Percentiles rank a stretch among this genome's conserved stretches.
Conservation (phyloP, 306 rosid genomes). For the Quercus bicolor region DNA sequence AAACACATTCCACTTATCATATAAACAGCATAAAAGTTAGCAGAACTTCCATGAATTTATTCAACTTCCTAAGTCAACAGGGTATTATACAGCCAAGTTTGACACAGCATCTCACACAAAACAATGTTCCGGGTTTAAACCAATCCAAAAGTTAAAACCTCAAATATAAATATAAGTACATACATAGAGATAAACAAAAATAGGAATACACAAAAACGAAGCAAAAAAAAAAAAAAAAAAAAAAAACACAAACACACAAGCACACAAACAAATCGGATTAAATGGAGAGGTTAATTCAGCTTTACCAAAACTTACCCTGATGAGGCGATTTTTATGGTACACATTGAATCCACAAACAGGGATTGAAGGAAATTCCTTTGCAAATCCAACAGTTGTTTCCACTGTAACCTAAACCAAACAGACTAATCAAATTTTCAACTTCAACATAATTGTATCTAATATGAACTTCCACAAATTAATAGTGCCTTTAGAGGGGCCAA, state of each 20-base stretch:
- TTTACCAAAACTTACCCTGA: constrained; percentile 58
- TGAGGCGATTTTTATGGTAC: constrained; percentile 92
- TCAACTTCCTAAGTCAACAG: neutral
- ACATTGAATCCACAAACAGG: constrained; percentile 74
- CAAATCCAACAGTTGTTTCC: constrained; percentile 67
- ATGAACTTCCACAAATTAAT: neutral
- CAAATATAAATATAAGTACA: neutral
- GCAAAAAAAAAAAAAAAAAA: constrained; percentile 7
- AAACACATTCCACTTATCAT: constrained; percentile 6
- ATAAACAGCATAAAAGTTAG: constrained; percentile 12
- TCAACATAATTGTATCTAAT: neutral
- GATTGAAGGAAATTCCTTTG: constrained; percentile 68
- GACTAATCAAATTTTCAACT: constrained; percentile 16
- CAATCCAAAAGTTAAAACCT: neutral
- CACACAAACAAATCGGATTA: neutral
- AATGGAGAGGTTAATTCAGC: constrained; percentile 18
- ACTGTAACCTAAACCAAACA: constrained; percentile 48
- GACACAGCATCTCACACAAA: neutral
- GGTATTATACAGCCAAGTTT: neutral
- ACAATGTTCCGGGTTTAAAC: neutral
- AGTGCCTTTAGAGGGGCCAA: neutral
- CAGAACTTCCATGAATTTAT: constrained; percentile 21
- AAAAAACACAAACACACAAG: accelerated
- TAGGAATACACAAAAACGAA: neutral
- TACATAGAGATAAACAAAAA: constrained; percentile 7